Evolutionary conservation across 768 basidiomycete genomes (phyloP).

Genomic region (Flagelloscypha sp.): DNA sequence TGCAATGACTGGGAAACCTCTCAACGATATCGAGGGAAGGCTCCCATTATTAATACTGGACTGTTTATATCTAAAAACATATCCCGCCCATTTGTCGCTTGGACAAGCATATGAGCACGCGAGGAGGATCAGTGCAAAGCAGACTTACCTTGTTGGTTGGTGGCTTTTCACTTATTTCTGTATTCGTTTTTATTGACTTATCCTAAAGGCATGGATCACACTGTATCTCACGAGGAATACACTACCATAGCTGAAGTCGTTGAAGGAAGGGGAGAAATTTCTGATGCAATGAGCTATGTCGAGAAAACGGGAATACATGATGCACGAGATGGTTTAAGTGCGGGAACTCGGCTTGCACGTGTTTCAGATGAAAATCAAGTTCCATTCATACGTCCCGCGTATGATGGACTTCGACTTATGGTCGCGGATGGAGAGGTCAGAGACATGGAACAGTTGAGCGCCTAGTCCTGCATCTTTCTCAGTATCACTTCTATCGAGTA

Average conservation of each 20-base stretch:
- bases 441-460: too few relatives aligned
- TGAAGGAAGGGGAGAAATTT: conserved; percentile 13
- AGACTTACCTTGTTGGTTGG: too few relatives aligned
- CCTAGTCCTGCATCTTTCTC: too few relatives aligned
- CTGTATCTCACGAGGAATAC: conserved; percentile 50
- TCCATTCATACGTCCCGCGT: conserved; percentile 44
- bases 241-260: conserved; percentile 33
- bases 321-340: conserved; percentile 26
- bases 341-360: not conserved
- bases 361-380: conserved; percentile 6
- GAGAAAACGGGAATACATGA: conserved; percentile 23
- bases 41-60: conserved; percentile 48
- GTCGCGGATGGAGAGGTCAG: conserved; percentile 19
- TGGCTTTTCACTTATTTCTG: too few relatives aligned
- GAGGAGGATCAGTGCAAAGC: too few relatives aligned
- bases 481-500: too few relatives aligned
- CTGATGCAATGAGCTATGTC: conserved; percentile 13
- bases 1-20: too few relatives aligned
- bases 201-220: conserved; percentile 48
- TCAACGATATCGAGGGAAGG: conserved; percentile 8
- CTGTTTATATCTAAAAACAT: conserved; percentile 39
- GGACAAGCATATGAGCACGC: too few relatives aligned
- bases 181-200: too few relatives aligned
- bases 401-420: conserved; percentile 45
- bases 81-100: conserved; percentile 59